Base-by-base conservation (phyloP, 2,329 filamentous ascomycete genomes). In the Endoconidiophora laricicola region DNA sequence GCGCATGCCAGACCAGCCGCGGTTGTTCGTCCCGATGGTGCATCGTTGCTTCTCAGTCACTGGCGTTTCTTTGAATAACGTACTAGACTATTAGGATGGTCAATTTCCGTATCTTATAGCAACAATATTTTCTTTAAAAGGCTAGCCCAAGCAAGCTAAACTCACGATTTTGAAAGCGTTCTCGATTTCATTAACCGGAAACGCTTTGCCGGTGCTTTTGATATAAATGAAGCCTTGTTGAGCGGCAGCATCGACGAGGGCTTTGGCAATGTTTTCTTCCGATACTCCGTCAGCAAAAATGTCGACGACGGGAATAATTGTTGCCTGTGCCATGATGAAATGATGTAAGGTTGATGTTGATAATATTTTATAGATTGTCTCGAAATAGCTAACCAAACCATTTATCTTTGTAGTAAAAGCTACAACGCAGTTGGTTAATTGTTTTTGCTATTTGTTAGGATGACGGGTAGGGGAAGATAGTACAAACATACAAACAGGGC, bases 171-270 rank as follows among this genome's bases (percentile, higher is more conserved):
- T 66, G 67, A 95, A 96, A 6, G 83, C 80, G 42, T 70, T 67
- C 7, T 83, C 72, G 39, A 95, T 77, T 48, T 80, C 74, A 24
- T 72, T 65, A 0, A 72, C 65, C 0, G 81, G 69, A 44, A 95
- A 85, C 54, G 82, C 78, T 10, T 71, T 69, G 41, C 79, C 81
- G 20, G 78, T 73, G 60, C 86, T 88, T 60, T 79, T 81, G 59
- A 96, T 79, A 62, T 91, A 96, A 54, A 95, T 76, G 64, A 96
- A 96, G 54, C 90, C 90, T 65, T 87, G 82, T 49, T 81, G 78
- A 37, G 79, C 76, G 2, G 87, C 88, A 1, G 90, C 90, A 54
- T 83, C 74, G 40, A 95, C 78, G 40, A 96, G 72, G 55, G 78
- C 73, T 50, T 76, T 76, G 47, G 83, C 82, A 18, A 78, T 66